phyloP scores from a whole-genome alignment of 2,329 filamentous ascomycete species.

The Aspergillus cejpii region DNA sequence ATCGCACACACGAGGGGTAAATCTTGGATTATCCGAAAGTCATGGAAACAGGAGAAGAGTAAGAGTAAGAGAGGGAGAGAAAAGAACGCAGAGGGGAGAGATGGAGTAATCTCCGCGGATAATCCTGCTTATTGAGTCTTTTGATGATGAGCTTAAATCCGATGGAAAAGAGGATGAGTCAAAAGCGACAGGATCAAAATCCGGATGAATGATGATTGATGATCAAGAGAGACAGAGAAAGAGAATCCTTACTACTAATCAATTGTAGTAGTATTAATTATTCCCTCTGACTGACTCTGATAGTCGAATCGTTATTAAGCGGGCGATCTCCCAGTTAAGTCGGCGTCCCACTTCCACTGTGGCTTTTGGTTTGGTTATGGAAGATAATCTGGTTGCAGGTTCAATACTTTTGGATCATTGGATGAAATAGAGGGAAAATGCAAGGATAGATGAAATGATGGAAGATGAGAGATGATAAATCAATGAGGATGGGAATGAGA shows the following conservation, averaged over 20 bases:
- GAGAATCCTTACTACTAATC: too few species aligned
- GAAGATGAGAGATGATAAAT: neutral
- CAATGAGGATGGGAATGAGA: neutral
- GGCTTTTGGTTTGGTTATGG: neutral
- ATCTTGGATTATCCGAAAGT: slow-evolving; percentile 14
- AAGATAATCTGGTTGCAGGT: neutral
- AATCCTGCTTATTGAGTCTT: too few species aligned
- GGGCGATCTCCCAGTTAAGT: neutral
- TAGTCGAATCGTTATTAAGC: neutral
- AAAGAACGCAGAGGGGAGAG: neutral
- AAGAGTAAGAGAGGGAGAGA: neutral
- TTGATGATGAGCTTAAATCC: too few species aligned
- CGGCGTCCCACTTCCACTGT: neutral
- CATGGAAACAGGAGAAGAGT: slow-evolving; percentile 11
- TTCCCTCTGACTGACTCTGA: too few species aligned
- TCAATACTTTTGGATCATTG: neutral
- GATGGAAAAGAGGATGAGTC: neutral
- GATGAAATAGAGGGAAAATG: neutral
- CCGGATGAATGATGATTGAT: neutral
- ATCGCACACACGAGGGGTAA: slow-evolving; percentile 20
- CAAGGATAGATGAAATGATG: too few species aligned
- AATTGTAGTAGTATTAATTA: too few species aligned
- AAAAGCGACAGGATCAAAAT: neutral
- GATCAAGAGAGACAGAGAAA: neutral
- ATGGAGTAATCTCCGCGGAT: neutral